Percentiles rank a stretch among this genome's conserved stretches.
These are phyloP conservation scores for Chaetoceros muelleri DNA, from an alignment of 108 stramenopile species.

Conservation along the genomic window DNA sequence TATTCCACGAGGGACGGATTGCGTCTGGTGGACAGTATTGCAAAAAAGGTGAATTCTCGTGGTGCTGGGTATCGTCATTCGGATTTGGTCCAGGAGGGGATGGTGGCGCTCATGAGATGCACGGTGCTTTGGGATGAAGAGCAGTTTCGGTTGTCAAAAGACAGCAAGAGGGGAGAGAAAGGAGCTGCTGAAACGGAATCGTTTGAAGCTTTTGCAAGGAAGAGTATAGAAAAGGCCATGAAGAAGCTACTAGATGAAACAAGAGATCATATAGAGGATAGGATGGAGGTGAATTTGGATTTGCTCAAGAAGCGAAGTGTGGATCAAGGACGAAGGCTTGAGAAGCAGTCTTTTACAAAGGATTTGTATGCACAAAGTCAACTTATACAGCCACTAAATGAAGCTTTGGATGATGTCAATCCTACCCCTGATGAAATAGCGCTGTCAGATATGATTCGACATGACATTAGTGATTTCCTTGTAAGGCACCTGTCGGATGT, in stretches of 20 bases:
- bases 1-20: conserved; percentile 50
- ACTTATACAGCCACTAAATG: conserved; percentile 33
- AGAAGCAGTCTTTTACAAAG: conserved; percentile 41
- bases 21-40: conserved; percentile 40
- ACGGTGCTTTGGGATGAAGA: conserved; percentile 18
- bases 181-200: background rate
- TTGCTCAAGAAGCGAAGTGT: background rate
- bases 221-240: conserved; percentile 21
- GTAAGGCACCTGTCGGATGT: conserved; percentile 20
- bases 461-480: conserved; percentile 43
- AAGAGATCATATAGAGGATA: conserved; percentile 12
- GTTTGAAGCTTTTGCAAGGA: conserved; percentile 39
- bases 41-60: conserved; percentile 9
- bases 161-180: conserved; percentile 16
- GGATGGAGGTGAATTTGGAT: conserved; percentile 23
- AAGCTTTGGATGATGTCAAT: conserved; percentile 28
- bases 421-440: conserved; percentile 32
- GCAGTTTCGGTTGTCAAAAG: conserved; percentile 12
- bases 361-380: conserved; percentile 35
- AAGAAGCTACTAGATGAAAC: conserved; percentile 14
- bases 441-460: conserved; percentile 27
- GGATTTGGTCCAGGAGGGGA: conserved; percentile 56
- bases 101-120: conserved; percentile 42
- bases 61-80: conserved; percentile 3
- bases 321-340: background rate